Conservation (phyloP, 768 basidiomycete genomes). For the Amyloporia xantha region DNA sequence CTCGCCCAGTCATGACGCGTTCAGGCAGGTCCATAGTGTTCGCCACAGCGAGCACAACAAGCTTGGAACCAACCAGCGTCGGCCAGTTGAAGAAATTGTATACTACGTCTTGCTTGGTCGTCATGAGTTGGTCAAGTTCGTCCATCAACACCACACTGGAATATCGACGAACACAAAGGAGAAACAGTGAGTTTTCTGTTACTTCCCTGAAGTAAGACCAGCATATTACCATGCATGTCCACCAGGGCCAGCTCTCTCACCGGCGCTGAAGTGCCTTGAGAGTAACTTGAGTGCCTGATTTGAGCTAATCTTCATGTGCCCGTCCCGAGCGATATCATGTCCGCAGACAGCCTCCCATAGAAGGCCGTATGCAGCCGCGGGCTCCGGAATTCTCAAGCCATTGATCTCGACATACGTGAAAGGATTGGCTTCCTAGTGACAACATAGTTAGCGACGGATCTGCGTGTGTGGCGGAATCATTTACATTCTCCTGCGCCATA, state of each 20-base stretch:
- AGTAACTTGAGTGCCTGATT: conserved; percentile 82
- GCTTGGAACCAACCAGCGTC: conserved; percentile 76
- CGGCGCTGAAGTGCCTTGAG: conserved; percentile 68
- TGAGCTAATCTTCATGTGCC: conserved; percentile 58
- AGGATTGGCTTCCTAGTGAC: conserved; percentile 86
- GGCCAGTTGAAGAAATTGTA: conserved; percentile 99
- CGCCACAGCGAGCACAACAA: conserved; percentile 94
- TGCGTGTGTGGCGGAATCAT: conserved; percentile 24
- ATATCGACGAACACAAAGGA: no score
- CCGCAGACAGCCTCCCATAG: conserved; percentile 94
- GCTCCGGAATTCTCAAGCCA: conserved; percentile 88
- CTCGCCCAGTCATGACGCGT: conserved; percentile 85
- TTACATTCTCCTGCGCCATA: conserved; percentile 76
- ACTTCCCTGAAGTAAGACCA: no score
- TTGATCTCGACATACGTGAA: conserved; percentile 99
- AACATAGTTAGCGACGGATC: no score
- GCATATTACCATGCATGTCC: conserved; percentile 88
- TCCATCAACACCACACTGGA: conserved; percentile 96
- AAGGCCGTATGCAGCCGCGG: conserved; percentile 83
- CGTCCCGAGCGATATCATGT: conserved; percentile 55
- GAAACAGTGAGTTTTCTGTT: no score
- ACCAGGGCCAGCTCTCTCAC: conserved; percentile 61
- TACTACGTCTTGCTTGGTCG: conserved; percentile 94
- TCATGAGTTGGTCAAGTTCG: conserved; percentile 95
- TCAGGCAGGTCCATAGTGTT: conserved; percentile 99